Evolutionary conservation across 1,284 basidiomycete species (phyloP).

Genomic region (Ganoderma multipileum): DNA sequence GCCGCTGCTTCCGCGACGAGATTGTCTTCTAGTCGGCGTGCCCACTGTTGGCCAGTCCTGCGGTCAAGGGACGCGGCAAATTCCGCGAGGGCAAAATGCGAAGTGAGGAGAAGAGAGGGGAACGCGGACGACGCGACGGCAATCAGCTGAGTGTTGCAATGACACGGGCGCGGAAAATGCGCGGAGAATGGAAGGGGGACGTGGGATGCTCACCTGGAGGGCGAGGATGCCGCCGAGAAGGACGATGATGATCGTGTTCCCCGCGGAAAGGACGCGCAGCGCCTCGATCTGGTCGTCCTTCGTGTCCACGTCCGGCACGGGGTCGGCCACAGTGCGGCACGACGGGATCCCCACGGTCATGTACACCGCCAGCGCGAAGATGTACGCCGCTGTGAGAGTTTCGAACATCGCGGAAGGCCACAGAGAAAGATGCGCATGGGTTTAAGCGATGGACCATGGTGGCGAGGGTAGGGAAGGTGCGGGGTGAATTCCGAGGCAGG

Average conservation of each 20-base stretch:
- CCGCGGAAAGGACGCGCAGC: constrained; percentile 81
- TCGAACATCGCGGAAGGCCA: constrained; percentile 4
- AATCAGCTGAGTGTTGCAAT: constrained; percentile 20
- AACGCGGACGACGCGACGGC: constrained; percentile 4
- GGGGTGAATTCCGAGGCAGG: constrained; percentile 5
- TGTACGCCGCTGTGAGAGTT: constrained; percentile 63
- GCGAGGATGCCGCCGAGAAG: constrained; percentile 68
- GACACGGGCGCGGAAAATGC: constrained; percentile 10
- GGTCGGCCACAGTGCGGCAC: constrained; percentile 74
- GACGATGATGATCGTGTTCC: constrained; percentile 82
- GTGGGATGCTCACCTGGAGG: constrained; percentile 65
- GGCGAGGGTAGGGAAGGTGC: constrained; percentile 2
- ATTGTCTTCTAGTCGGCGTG: constrained; percentile 68
- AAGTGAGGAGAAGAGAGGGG: background rate
- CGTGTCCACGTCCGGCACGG: constrained; percentile 60
- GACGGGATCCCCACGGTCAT: constrained; percentile 80
- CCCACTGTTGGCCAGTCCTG: constrained; percentile 90
- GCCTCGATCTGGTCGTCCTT: constrained; percentile 76
- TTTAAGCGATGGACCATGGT: background rate
- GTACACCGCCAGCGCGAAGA: constrained; percentile 82
- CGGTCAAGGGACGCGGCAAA: constrained; percentile 9
- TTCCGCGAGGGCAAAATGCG: background rate
- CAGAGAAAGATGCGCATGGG: background rate
- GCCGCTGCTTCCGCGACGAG: constrained; percentile 49
- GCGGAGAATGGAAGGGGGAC: constrained; percentile 15